Evolutionary conservation across 1,284 basidiomycete genomes (phyloP), one percentile per base, ranked within the genome.

Genomic region (Rhodofomes roseus): DNA sequence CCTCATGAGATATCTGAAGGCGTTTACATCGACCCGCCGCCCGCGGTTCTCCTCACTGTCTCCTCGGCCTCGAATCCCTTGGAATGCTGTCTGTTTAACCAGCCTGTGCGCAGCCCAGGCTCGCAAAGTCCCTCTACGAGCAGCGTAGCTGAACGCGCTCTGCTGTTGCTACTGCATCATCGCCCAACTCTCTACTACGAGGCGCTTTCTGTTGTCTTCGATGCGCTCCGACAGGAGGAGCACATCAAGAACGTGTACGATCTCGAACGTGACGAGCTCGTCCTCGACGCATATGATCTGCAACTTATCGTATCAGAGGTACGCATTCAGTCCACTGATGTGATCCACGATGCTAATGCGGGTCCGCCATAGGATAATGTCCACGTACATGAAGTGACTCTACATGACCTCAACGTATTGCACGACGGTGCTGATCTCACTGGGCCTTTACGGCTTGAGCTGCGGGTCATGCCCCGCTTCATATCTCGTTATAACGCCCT

Each of bases 21-120:
- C 29, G 82, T 87, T 51, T 87, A 84, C 67, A 87, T 89, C 57
- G 88, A 90, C 60, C 86, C 86, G n/a, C 89, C 89, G 51, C 88
- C 89, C 18, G 76, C 85, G 23, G 85, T 91, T 50, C 74, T 89
- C 48, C 68, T 91, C 34, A 79, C 82, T 20, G 66, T 89, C 22
- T 63, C 70, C 29, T 67, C 74, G 57, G 71, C 76, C 55, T 70
- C 74, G 41, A 77, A 79, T 48, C 74, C 75, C 31, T 66, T 75
- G 39, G 74, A 79, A 41, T 78, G 79, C 64, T 80, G 76, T 60
- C 74, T 91, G 39, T 91, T 91, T 74, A 90, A 85, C 68, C 76
- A 79, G 44, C 79, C 78, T 34, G 58, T 60, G 55, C 58, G 62
- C 20, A 37, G 66, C 53, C 67, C 67, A 40, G 67, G 71, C 11